Evolutionary conservation across 495 filamentous ascomycete genomes (phyloP).

Genomic region (Aspergillus affinis): DNA sequence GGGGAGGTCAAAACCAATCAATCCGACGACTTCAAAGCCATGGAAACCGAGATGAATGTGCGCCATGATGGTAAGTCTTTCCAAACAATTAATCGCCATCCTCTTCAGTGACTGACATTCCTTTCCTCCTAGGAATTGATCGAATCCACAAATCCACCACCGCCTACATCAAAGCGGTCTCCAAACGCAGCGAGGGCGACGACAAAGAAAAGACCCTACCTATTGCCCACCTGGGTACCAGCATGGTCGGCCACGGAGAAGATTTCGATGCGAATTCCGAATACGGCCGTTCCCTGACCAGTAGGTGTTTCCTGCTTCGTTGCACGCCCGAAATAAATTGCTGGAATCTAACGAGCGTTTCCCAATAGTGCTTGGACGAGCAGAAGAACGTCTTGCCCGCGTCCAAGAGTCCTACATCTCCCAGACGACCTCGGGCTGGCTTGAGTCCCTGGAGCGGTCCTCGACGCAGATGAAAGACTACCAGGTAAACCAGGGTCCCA

Average conservation of each 20-base stretch:
- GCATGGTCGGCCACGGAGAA: slow-evolving; percentile 89
- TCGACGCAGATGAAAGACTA: slow-evolving; percentile 97
- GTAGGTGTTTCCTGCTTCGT: slow-evolving; percentile 44
- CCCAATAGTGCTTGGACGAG: slow-evolving; percentile 66
- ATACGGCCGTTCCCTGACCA: slow-evolving; percentile 83
- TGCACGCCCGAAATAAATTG: background rate
- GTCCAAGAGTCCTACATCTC: slow-evolving; percentile 82
- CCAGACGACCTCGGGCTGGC: slow-evolving; percentile 83
- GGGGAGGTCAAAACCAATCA: slow-evolving; percentile 84
- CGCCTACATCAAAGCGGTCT: slow-evolving; percentile 85
- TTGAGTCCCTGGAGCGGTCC: slow-evolving; percentile 86
- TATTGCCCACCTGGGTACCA: slow-evolving; percentile 75
- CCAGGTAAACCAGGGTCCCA: slow-evolving; percentile 56
- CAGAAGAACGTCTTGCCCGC: slow-evolving; percentile 85
- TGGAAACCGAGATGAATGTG: slow-evolving; percentile 91
- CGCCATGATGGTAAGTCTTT: slow-evolving; percentile 75
- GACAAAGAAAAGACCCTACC: slow-evolving; percentile 85
- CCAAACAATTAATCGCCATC: too few relatives aligned
- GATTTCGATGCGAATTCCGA: slow-evolving; percentile 91
- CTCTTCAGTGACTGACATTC: slow-evolving; percentile 14
- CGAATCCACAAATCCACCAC: slow-evolving; percentile 88
- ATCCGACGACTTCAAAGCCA: slow-evolving; percentile 88
- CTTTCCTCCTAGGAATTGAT: slow-evolving; percentile 68
- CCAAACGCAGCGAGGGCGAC: slow-evolving; percentile 78
- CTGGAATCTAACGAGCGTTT: slow-evolving; percentile 12